Evolutionary conservation across 768 basidiomycete species (phyloP).

Genomic region (Pulveroboletus sp.): DNA sequence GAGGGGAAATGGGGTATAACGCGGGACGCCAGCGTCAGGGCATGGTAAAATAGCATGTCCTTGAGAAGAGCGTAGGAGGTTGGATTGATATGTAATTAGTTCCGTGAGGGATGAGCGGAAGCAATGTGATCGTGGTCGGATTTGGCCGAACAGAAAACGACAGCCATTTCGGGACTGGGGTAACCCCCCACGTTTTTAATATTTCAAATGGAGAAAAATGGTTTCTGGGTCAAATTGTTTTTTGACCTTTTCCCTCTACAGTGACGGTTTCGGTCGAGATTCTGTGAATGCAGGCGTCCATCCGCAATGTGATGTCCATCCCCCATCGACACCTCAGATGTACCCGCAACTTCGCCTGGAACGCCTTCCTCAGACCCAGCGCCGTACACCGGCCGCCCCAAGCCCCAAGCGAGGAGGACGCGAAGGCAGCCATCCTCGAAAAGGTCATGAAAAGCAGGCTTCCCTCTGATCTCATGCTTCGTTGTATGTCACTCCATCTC

Average conservation of each 20-base stretch:
- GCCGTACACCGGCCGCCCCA: not conserved
- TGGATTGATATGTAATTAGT: constrained; percentile 48
- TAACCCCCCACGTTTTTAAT: constrained; percentile 13
- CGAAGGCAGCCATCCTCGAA: constrained; percentile 71
- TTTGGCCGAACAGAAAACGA: constrained; percentile 16
- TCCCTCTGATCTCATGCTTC: constrained; percentile 84
- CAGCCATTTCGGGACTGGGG: constrained; percentile 8
- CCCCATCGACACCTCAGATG: not conserved
- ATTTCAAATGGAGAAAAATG: constrained; percentile 17
- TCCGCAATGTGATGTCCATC: constrained; percentile 36
- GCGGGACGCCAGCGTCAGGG: constrained; percentile 34
- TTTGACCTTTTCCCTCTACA: constrained; percentile 19
- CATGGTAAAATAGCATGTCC: constrained; percentile 50
- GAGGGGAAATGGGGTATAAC: constrained; percentile 14
- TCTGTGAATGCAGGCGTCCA: constrained; percentile 33
- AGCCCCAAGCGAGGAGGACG: constrained; percentile 57
- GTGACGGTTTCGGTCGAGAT: not conserved
- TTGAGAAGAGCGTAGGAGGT: constrained; percentile 37
- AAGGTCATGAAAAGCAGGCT: constrained; percentile 85
- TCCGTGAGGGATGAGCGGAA: constrained; percentile 38
- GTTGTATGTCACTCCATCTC: constrained; percentile 56
- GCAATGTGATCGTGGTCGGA: constrained; percentile 14
- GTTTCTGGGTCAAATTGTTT: constrained; percentile 13
- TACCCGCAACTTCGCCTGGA: constrained; percentile 23
- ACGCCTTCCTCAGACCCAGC: constrained; percentile 16